Evolutionary conservation across 768 basidiomycete species (phyloP), one percentile per base, ranked within the genome.

Genomic region (Bullera alba): DNA sequence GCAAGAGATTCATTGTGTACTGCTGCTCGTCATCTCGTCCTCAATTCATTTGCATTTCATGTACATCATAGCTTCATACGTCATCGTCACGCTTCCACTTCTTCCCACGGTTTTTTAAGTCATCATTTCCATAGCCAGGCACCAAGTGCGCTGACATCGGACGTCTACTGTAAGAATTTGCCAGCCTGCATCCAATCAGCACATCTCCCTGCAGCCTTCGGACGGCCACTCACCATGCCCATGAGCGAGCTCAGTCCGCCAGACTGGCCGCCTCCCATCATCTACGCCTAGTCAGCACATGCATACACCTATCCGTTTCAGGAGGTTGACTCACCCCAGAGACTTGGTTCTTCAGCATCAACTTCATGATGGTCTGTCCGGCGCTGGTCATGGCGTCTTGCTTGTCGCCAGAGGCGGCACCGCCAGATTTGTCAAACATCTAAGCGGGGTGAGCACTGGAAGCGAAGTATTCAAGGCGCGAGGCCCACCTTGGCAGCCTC

Each of bases 381-480:
- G 89, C 89, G 12, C 84, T 79, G 51, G 85, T 87, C 63, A 92
- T 81, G 7, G 83, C 83, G 61, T 89, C 86, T 62, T 92, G 88
- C 74, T 74, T 74, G 56, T 55, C 58, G 14, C 71, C 72, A 10
- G 79, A 78, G 3, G 81, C 75, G 3, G 80, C 78, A 6, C 81
- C 81, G 17, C 84, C 84, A 22, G 79, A 77, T 56, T 78, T 73
- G 60, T 87, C 86, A 58, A 90, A 85, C 42, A 87, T 73, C 67
- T 86, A 84, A 15, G 79, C 75, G 0, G 82, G 5, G 34, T 42
- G 44, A 34, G 10, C 29, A 35, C 21, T 27, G 17, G 37, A 8
- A 30, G 21, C n/a, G n/a, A 39, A 28, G 32, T 7, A 42, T 21
- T 15, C 4, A 37, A 17, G 17, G n/a, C 12, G 28, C 26, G 32